Evolutionary conservation across 1,139 yeast species (phyloP).

Genomic region (Nakaseomyces nivariensis): DNA sequence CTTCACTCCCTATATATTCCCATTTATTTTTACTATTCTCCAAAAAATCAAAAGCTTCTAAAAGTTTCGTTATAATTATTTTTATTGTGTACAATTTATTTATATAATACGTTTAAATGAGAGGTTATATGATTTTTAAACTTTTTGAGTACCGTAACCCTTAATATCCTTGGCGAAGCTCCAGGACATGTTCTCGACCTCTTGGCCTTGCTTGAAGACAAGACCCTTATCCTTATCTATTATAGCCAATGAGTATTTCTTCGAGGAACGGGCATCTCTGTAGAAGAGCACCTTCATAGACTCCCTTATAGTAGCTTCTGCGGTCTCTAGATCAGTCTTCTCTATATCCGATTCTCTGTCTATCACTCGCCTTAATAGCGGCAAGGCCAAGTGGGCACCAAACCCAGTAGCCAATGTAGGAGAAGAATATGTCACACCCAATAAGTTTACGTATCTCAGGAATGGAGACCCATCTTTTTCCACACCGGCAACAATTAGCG

Average conservation of each 20-base stretch:
- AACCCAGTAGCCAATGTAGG: slow-evolving; percentile 94
- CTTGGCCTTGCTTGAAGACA: slow-evolving; percentile 54
- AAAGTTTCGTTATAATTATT: not conserved
- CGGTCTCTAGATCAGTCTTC: slow-evolving; percentile 62
- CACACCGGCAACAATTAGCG: slow-evolving; percentile 82
- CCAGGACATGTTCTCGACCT: slow-evolving; percentile 75
- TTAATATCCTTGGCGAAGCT: slow-evolving; percentile 76
- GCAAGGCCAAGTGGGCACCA: slow-evolving; percentile 90
- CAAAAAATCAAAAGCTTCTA: no score
- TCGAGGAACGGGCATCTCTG: slow-evolving; percentile 91
- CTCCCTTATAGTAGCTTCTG: slow-evolving; percentile 63
- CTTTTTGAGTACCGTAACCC: slow-evolving; percentile 74
- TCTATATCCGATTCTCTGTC: slow-evolving; percentile 66
- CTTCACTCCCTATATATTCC: no score
- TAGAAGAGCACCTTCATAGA: slow-evolving; percentile 92
- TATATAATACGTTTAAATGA: not conserved
- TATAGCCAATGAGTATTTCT: slow-evolving; percentile 76
- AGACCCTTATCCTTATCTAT: slow-evolving; percentile 53
- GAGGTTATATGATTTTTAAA: slow-evolving; percentile 13
- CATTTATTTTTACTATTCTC: no score
- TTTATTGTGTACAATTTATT: not conserved
- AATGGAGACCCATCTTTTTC: slow-evolving; percentile 58
- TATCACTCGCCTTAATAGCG: slow-evolving; percentile 75
- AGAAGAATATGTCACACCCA: slow-evolving; percentile 84
- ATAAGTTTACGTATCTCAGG: slow-evolving; percentile 75